Base-by-base conservation (phyloP, 257 asterid species). In the Solanum infundibuliforme region DNA sequence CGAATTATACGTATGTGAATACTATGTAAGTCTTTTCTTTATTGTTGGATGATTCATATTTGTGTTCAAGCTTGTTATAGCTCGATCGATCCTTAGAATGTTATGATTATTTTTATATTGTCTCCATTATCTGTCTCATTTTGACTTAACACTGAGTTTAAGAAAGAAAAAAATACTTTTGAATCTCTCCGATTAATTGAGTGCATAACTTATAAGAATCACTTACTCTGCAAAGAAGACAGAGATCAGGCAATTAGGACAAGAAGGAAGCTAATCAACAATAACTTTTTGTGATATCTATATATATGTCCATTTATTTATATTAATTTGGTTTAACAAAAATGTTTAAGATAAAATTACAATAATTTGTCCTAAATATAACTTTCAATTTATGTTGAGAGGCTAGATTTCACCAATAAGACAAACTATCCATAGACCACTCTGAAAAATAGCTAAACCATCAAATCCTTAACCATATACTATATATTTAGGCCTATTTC, bases 361-460 rank as follows among this genome's bases (percentile, higher is more conserved):
- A 39, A 25, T 25, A 18, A 77, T 13, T 77, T 20, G 20, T 36
- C 55, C 32, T 36, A 29, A 36, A 36, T n/a, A 48, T 39, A 77
- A 41, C 36, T 2, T 77, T 77, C 7, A n/a, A 77, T 25, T 39
- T 41, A 25, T 38, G 35, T 38, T 75, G 83, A 75, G 83, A 75
- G 83, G 16, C 21, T 16, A 36, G 2, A 5, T 81, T 84, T 71
- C 68, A 39, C 66, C 10, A 69, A 32, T 34, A 58, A 48, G 12
- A 43, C 46, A 46, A 81, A 46, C 29, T 41, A 87, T 89, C 91
- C 93, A 87, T 87, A 62, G 73, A 36, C 74, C 77, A 71, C 73
- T 92, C 92, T 79, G 69, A 83, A 88, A 94, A 86, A 66, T 88
- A 92, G 93, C 93, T 87, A 86, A 71, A 84, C 95, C 95, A 88